Percentiles rank a stretch among this genome's conserved stretches.
Evolutionary conservation across 768 basidiomycete species (phyloP).

Genomic region (Podaxis carcinomalis): DNA sequence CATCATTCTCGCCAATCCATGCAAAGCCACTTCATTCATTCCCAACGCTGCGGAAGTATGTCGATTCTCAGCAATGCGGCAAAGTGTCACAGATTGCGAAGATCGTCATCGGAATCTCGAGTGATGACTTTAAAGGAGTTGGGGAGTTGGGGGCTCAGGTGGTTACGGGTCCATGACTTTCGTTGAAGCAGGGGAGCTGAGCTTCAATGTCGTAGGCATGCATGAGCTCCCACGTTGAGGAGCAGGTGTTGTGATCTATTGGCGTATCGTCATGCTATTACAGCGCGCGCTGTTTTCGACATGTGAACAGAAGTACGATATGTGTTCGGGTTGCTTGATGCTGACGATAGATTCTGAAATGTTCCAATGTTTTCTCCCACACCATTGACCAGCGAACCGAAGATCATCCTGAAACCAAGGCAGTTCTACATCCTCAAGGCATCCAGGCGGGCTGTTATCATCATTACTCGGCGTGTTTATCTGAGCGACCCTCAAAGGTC

Average conservation of each 20-base stretch:
- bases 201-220: too few relatives aligned
- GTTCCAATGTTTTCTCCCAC: background rate
- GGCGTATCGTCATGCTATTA: constrained; percentile 83
- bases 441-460: background rate
- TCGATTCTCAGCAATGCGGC: constrained; percentile 99
- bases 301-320: constrained; percentile 83
- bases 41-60: constrained; percentile 71
- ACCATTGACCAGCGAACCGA: background rate
- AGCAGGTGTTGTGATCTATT: constrained; percentile 55
- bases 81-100: constrained; percentile 93
- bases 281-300: constrained; percentile 82
- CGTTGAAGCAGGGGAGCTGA: constrained; percentile 30
- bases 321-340: constrained; percentile 17
- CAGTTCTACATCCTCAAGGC: background rate
- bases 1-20: constrained; percentile 70
- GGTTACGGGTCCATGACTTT: constrained; percentile 77
- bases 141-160: constrained; percentile 90
- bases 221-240: too few relatives aligned
- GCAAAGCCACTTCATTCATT: constrained; percentile 93
- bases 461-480: background rate
- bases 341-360: background rate
- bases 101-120: constrained; percentile 80
- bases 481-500: background rate
- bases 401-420: background rate
- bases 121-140: constrained; percentile 93